These are phyloP conservation scores for Viridothelium virens DNA, from an alignment of 495 filamentous ascomycete species.

Conservation along the genomic window DNA sequence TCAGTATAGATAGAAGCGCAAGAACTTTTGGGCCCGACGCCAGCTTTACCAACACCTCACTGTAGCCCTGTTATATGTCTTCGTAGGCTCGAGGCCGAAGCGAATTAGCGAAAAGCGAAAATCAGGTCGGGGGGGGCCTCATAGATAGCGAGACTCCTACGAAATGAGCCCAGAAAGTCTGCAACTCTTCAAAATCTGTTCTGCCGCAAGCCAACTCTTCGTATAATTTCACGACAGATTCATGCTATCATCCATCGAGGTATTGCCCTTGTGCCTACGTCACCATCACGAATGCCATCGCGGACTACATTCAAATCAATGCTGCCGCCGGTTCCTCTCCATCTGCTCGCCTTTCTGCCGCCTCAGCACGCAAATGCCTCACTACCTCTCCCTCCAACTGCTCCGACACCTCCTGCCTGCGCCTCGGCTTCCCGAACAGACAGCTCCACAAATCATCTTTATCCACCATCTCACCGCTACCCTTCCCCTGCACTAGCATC, in stretches of 20 bases:
- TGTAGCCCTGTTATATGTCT: no score
- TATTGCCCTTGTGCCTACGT: no score
- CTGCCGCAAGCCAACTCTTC: background rate
- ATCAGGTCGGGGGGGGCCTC: no score
- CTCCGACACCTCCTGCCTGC: slow-evolving; percentile 13
- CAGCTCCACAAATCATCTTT: slow-evolving; percentile 83
- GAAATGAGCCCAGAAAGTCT: no score
- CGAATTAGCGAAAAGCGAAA: no score
- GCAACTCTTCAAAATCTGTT: no score
- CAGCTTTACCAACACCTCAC: background rate
- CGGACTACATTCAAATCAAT: background rate
- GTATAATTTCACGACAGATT: background rate
- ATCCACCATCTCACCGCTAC: slow-evolving; percentile 72
- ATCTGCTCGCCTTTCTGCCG: slow-evolving; percentile 22
- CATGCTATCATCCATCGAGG: no score
- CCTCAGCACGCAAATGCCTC: slow-evolving; percentile 27
- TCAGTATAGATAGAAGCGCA: background rate
- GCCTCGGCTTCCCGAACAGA: slow-evolving; percentile 49
- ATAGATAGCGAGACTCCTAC: no score
- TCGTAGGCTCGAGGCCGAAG: no score
- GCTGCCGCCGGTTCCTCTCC: background rate
- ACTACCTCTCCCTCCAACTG: slow-evolving; percentile 24
- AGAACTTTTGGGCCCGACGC: background rate
- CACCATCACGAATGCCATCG: background rate
- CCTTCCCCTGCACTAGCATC: slow-evolving; percentile 59